phyloP scores from a whole-genome alignment of 345 rosid genomes.

The Eucalyptus viminalis region DNA sequence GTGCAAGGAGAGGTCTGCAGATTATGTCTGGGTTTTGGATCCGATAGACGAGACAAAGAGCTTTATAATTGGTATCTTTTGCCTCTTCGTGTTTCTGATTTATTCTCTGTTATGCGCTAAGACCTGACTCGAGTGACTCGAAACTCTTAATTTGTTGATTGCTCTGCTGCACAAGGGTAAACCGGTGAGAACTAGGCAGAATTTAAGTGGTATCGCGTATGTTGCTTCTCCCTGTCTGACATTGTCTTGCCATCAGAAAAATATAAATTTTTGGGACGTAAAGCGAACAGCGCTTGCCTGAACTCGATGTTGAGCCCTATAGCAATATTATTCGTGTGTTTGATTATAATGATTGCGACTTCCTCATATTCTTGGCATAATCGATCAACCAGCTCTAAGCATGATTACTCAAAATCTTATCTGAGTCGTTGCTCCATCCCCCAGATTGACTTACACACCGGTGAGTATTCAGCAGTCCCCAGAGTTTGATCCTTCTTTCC shows the following conservation, averaged over 20 bases:
- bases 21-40: constrained; percentile 95
- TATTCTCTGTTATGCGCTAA: neutral
- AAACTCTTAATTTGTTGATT: constrained; percentile 11
- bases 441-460: no score
- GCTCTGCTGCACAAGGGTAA: constrained; percentile 63
- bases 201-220: neutral
- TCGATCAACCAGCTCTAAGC: constrained; percentile 72
- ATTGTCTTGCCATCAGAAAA: neutral
- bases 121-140: neutral
- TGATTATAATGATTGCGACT: neutral
- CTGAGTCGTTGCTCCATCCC: no score
- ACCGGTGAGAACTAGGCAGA: constrained; percentile 43
- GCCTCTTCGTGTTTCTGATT: neutral
- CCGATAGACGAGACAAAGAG: constrained; percentile 98
- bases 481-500: no score
- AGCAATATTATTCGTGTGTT: neutral
- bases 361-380: constrained; percentile 73
- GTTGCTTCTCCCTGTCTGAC: neutral
- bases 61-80: constrained; percentile 62
- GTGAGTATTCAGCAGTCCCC: no score
- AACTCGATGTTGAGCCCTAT: neutral
- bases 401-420: no score
- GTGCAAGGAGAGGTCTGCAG: constrained; percentile 63
- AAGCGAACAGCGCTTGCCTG: neutral
- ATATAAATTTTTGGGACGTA: neutral